These are phyloP conservation scores for Rhododendron ferrugineum DNA, from an alignment of 148 eudicot species.

Conservation along the genomic window DNA sequence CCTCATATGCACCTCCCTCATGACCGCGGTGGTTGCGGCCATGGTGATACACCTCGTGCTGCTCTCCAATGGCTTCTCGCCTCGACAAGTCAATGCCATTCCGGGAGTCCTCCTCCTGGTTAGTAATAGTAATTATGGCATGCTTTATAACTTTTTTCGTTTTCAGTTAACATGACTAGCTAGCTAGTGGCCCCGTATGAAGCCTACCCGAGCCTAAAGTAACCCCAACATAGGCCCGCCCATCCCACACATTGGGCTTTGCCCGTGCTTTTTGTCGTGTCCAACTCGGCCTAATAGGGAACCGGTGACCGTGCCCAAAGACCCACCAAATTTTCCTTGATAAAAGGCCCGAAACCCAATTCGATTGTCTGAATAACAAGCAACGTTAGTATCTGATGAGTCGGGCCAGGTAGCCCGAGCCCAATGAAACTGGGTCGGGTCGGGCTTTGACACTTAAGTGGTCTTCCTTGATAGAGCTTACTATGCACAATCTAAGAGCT, in stretches of 20 bases:
- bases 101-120: conserved; percentile 85
- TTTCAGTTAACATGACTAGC: neutral
- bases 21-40: conserved; percentile 86
- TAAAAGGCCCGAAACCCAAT: neutral
- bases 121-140: conserved; percentile 4
- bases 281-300: neutral
- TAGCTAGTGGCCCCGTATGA: neutral
- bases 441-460: neutral
- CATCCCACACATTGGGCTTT: neutral
- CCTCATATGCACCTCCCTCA: conserved; percentile 71
- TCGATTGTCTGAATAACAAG: neutral
- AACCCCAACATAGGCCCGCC: neutral
- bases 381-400: neutral
- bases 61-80: conserved; percentile 53
- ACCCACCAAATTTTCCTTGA: neutral
- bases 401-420: neutral
- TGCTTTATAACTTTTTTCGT: neutral
- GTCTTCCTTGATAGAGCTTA: neutral
- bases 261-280: no score
- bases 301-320: neutral
- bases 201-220: neutral
- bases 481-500: neutral
- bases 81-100: conserved; percentile 55
- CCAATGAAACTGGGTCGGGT: neutral
- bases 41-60: conserved; percentile 77